These are phyloP conservation scores for Lactarius tabidus DNA, from an alignment of 768 basidiomycete genomes.

Conservation along the genomic window DNA sequence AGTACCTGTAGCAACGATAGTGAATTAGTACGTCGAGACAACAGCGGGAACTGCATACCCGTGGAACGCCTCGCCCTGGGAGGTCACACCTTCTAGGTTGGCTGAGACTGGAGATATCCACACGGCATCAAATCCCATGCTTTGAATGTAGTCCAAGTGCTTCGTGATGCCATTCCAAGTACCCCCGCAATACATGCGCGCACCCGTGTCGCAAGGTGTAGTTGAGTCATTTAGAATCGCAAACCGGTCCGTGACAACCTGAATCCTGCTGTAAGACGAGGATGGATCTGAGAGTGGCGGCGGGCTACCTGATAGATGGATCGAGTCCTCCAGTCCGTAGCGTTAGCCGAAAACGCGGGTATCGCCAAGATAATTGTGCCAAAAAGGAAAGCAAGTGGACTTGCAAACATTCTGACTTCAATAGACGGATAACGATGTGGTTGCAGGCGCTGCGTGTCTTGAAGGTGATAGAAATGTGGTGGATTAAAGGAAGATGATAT, in stretches of 20 bases:
- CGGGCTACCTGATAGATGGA: slow-evolving; percentile 50
- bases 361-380: slow-evolving; percentile 4
- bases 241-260: slow-evolving; percentile 59
- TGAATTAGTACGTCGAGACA: not conserved
- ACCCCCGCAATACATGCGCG: slow-evolving; percentile 54
- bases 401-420: not conserved
- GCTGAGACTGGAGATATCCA: slow-evolving; percentile 56
- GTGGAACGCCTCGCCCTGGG: slow-evolving; percentile 55
- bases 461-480: slow-evolving; percentile 6
- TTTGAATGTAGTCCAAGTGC: slow-evolving; percentile 60
- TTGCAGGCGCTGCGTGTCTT: slow-evolving; percentile 2
- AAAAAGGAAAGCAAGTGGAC: not conserved
- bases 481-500: not conserved
- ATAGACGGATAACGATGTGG: not conserved
- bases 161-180: slow-evolving; percentile 49
- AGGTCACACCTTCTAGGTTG: slow-evolving; percentile 46
- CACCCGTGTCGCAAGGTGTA: slow-evolving; percentile 42
- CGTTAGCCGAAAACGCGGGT: slow-evolving; percentile 37
- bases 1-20: slow-evolving; percentile 37
- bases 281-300: not conserved
- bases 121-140: slow-evolving; percentile 57
- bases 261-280: not conserved
- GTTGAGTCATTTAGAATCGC: slow-evolving; percentile 43
- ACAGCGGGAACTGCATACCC: slow-evolving; percentile 35
- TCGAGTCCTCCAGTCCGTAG: slow-evolving; percentile 47